Conservation (phyloP, 2,329 filamentous ascomycete species). For the Berkeleyomyces rouxiae region DNA sequence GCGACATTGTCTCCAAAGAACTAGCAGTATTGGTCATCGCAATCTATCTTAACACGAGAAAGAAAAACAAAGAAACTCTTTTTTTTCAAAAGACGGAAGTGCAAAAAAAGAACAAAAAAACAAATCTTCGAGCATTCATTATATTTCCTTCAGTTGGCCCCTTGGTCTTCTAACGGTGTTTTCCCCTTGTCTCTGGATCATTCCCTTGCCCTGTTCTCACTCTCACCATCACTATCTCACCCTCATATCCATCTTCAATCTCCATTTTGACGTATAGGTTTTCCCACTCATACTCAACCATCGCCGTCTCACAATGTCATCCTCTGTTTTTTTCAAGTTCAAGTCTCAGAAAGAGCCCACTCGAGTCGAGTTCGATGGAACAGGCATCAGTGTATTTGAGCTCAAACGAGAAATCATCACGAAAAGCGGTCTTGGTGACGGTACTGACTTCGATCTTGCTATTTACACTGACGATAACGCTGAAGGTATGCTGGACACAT, state of each 20-base stretch:
- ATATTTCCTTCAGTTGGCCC: constrained; percentile 7
- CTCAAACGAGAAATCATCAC: constrained; percentile 97
- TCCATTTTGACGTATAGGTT: not conserved
- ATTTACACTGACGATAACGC: constrained; percentile 86
- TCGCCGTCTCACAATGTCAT: constrained; percentile 51
- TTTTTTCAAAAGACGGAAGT: constrained; percentile 7
- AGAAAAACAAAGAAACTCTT: constrained; percentile 4
- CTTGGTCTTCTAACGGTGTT: constrained; percentile 7
- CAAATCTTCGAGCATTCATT: constrained; percentile 6
- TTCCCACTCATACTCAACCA: not conserved
- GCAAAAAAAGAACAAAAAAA: constrained; percentile 9
- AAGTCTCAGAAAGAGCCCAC: constrained; percentile 95
- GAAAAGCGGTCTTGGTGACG: constrained; percentile 84
- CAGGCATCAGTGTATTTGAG: constrained; percentile 94
- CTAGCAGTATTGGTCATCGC: not conserved
- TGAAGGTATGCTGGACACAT: constrained; percentile 48
- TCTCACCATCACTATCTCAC: not conserved
- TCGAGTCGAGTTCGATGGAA: constrained; percentile 90
- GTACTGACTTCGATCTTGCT: constrained; percentile 86
- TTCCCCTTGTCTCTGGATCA: constrained; percentile 3
- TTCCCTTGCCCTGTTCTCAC: not conserved
- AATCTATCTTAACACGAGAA: not conserved
- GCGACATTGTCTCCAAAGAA: not conserved
- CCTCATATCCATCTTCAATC: not conserved
- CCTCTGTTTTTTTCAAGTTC: constrained; percentile 99